These are phyloP conservation scores for Castanea sativa DNA, from an alignment of 306 rosid species.

Conservation along the genomic window DNA sequence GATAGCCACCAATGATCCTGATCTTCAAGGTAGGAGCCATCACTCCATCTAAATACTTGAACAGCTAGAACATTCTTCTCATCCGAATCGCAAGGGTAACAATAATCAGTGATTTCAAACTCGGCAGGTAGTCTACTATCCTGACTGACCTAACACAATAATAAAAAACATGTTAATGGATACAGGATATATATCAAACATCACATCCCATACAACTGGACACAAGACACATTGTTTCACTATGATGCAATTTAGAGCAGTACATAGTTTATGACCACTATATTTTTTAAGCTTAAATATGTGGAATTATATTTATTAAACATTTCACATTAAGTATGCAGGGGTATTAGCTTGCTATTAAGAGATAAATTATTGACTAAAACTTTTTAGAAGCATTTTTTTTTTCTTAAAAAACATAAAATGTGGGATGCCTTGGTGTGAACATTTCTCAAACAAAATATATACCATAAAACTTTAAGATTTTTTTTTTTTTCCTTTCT, in stretches of 20 bases:
- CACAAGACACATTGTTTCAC: neutral
- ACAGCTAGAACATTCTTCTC: conserved; percentile 75
- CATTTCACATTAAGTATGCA: neutral
- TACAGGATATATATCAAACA: neutral
- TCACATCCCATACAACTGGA: neutral
- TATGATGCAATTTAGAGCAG: neutral
- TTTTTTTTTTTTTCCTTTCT: no score
- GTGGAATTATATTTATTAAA: neutral
- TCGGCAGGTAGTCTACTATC: conserved; percentile 96
- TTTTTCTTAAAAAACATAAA: no score
- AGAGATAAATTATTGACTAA: neutral
- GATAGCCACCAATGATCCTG: conserved; percentile 98
- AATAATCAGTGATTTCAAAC: conserved; percentile 86
- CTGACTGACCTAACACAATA: conserved; percentile 74
- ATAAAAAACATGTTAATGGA: conserved; percentile 26
- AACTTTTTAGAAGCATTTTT: neutral
- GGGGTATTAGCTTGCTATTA: neutral
- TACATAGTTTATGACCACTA: neutral
- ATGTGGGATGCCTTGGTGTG: no score
- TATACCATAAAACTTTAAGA: no score
- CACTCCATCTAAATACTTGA: conserved; percentile 96
- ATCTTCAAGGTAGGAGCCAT: conserved; percentile 95
- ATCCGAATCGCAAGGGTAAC: conserved; percentile 69
- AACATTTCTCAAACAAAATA: no score
- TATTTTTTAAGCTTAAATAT: neutral